Base-by-base conservation (phyloP, 345 rosid genomes). In the Clausena lansium region DNA sequence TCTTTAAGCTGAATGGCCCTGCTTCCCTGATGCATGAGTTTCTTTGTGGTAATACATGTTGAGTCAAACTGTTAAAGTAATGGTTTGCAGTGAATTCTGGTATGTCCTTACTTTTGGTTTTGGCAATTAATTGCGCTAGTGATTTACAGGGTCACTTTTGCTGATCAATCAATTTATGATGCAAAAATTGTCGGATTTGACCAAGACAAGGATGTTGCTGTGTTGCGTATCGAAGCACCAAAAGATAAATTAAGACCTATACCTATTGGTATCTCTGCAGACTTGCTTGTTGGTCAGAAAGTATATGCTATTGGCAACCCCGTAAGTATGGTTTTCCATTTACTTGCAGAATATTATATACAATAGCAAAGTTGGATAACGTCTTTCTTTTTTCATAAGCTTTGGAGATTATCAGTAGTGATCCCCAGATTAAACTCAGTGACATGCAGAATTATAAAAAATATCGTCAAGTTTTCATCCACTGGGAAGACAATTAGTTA, bases 201-300 rank as follows among this genome's bases (percentile, higher is more conserved):
- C 85, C 94, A 93, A 88, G 99, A 95, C 82, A 95, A 95, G 86
- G 99, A 95, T 85, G 99, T 95, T 47, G 98, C 99, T 6, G 96
- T 93, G 32, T 79, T 95, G 84, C 85, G 83, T 71, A 87, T 93
- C 0, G 88, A 91, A 64, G 93, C 98, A 22, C 99, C 98, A 0
- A 85, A 87, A 60, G 88, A 86, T 50, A 92, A 95, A 83, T 81
- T 95, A 72, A 87, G 93, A 75, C 97, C 99, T 2, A 86, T 95
- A 71, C 98, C 99, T 55, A 64, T 95, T 84, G 99, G 99, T 73
- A 77, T 93, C 76, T 93, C 99, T 24, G 96, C 98, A 9, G 98
- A 95, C 82, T 87, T 95, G 70, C 97, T 95, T 78, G 99, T 95
- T 41, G 99, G 99, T 17, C 99, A 93, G 89, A 95, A 95, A 88